A percentile compares a stretch with the other conserved stretches of the same genome.
Conservation (phyloP, 2,329 filamentous ascomycete genomes). For the Trichoderma citrinoviride region DNA sequence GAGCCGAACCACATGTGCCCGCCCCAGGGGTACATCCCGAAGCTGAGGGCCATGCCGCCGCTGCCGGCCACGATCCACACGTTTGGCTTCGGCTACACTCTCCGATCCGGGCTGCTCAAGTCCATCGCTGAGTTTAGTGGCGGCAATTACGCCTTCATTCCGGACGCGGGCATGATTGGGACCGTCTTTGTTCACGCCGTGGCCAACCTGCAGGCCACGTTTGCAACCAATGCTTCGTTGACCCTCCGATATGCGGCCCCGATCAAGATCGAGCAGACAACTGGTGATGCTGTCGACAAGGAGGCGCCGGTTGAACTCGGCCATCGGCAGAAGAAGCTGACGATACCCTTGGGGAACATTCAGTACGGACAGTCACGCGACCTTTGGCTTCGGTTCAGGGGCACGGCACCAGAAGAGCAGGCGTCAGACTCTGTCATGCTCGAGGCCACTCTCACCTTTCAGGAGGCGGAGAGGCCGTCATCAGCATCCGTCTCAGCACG, state of each 20-base stretch:
- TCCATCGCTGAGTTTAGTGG: constrained; percentile 57
- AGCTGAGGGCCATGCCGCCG: constrained; percentile 43
- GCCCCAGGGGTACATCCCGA: constrained; percentile 52
- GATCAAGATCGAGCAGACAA: constrained; percentile 41
- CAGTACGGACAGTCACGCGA: constrained; percentile 62
- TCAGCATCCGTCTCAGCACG: not conserved
- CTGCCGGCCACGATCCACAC: constrained; percentile 44
- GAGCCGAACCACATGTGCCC: constrained; percentile 55
- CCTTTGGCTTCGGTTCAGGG: constrained; percentile 45
- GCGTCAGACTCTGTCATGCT: constrained; percentile 27
- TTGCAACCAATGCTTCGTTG: constrained; percentile 48
- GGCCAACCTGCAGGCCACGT: constrained; percentile 59
- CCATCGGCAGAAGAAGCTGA: constrained; percentile 32
- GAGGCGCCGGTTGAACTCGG: constrained; percentile 26
- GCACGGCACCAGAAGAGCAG: not conserved
- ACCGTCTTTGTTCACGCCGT: constrained; percentile 62
- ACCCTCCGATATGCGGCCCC: constrained; percentile 39
- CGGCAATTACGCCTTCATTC: constrained; percentile 61
- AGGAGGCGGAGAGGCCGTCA: constrained; percentile 25
- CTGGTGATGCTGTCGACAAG: constrained; percentile 41
- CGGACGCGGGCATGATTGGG: constrained; percentile 60
- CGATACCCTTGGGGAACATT: constrained; percentile 49
- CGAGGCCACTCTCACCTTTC: constrained; percentile 37
- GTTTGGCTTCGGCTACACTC: constrained; percentile 38
- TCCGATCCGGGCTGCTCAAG: constrained; percentile 51